A percentile compares a stretch with the other conserved stretches of the same genome.
Conservation (phyloP, 73 alveolate genomes). For the Tetrahymena elliotti region DNA sequence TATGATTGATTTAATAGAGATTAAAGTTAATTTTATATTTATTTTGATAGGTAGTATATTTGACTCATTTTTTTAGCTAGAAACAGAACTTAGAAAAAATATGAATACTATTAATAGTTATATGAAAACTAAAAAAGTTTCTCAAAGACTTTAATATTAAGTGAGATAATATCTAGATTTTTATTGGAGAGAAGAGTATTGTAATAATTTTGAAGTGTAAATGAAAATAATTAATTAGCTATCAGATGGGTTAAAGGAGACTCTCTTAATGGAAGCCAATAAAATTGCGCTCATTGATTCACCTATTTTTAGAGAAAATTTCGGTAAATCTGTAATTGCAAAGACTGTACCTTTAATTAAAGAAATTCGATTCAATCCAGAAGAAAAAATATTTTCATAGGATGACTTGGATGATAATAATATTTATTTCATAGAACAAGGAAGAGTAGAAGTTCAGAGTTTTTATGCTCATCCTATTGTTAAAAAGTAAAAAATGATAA, state of each 20-base stretch:
- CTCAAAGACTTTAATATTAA: not conserved
- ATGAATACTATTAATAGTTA: conserved; percentile 9
- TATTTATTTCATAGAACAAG: not conserved
- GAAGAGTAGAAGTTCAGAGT: not conserved
- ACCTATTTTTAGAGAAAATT: not conserved
- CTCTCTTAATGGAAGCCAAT: conserved; percentile 4
- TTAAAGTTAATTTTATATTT: no score
- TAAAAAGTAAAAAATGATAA: not conserved
- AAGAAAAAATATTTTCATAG: not conserved
- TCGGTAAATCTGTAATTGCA: not conserved
- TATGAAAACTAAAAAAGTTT: conserved; percentile 13
- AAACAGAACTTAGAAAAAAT: conserved; percentile 5
- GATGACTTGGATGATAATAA: not conserved
- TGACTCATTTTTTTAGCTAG: not conserved
- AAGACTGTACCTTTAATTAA: not conserved
- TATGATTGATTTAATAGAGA: no score
- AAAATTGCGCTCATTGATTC: not conserved
- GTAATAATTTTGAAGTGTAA: conserved; percentile 1
- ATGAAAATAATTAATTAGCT: conserved; percentile 11
- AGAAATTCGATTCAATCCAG: not conserved
- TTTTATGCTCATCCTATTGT: not conserved
- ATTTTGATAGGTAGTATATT: not conserved
- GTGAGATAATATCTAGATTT: conserved; percentile 18
- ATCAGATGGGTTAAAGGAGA: conserved; percentile 28
- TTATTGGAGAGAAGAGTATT: conserved; percentile 37